Base-by-base conservation (phyloP, 1,284 basidiomycete species). In the Coniferiporia sulphurascens region DNA sequence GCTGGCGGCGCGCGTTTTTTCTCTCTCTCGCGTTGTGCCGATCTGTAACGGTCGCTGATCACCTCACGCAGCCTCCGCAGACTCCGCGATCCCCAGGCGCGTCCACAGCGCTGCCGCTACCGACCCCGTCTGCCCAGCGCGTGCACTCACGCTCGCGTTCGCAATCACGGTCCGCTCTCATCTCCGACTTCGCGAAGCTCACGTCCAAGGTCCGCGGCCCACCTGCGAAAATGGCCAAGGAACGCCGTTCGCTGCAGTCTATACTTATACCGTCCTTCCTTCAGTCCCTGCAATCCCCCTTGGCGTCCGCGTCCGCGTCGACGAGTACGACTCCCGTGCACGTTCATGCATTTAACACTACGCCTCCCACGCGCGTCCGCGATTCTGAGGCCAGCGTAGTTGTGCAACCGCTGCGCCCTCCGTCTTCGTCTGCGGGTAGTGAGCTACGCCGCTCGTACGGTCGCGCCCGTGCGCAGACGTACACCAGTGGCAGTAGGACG, bases 251-350 rank as follows among this genome's bases (percentile, higher is more conserved):
- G n/a, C 35, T 60, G 12, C 58, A 60, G 41, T 44, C 52, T 8
- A 49, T 59, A n/a, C 19, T 60, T 21, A 55, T 60, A 15, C 45
- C 58, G 10, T 60, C 58, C 13, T 60, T 60, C 41, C 58, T 60
- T 13, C 52, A 54, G 15, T 58, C 53, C 13, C 44, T 57, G 17
- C 55, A 56, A 19, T 19, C 56, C 4, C 51, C 27, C 27, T 27
- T 27, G 5, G 5, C 38, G 15, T 15, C 38, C 12, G 38, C 51
- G 41, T 19, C 58, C 22, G 38, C 58, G 9, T 27, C 53, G 15
- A 19, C 51, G 21, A 36, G 38, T 36, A 12, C 43, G n/a, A 35
- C 38, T 41, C 38, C 38, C 9, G 3, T 41, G 15, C 38, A 41
- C 9, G 38, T 41, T 10, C 38, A 41, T 8, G 38, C 38, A 8